These are phyloP conservation scores for Candolleomyces efflorescens DNA, from an alignment of 768 basidiomycete species.

Conservation along the genomic window DNA sequence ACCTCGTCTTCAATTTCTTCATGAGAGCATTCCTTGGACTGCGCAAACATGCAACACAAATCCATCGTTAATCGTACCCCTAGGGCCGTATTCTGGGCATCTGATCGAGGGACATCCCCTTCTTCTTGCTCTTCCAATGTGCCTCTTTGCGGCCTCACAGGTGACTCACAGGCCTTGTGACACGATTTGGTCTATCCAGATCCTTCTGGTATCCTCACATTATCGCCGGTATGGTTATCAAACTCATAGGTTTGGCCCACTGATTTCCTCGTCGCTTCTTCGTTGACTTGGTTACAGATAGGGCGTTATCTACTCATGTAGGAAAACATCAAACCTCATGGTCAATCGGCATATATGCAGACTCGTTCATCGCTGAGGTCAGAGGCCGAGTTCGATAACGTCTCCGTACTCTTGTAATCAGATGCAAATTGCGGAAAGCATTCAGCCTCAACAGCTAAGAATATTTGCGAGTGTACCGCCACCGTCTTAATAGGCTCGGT, in stretches of 20 bases:
- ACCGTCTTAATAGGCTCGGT: slow-evolving; percentile 47
- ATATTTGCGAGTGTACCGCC: slow-evolving; percentile 52
- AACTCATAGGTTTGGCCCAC: slow-evolving; percentile 74
- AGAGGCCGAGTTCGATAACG: slow-evolving; percentile 66
- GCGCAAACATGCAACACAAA: too few species aligned
- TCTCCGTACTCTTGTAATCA: too few species aligned
- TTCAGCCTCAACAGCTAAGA: too few species aligned
- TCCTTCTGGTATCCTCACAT: slow-evolving; percentile 73
- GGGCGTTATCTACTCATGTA: slow-evolving; percentile 87
- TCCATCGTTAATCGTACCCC: too few species aligned
- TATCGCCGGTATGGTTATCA: slow-evolving; percentile 75
- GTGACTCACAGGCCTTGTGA: too few species aligned
- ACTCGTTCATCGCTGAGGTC: slow-evolving; percentile 71
- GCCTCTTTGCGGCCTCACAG: too few species aligned
- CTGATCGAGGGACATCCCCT: too few species aligned
- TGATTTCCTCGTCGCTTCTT: slow-evolving; percentile 34
- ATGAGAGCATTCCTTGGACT: too few species aligned
- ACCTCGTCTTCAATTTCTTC: too few species aligned
- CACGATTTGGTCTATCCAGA: slow-evolving; percentile 75
- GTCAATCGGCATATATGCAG: slow-evolving; percentile 76
- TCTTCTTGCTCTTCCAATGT: too few species aligned
- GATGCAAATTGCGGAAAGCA: too few species aligned
- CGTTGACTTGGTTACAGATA: slow-evolving; percentile 14
- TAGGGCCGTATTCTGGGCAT: too few species aligned
- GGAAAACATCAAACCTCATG: slow-evolving; percentile 92